phyloP scores from a whole-genome alignment of 208 protist species.

The Leishmania tarentolae region DNA sequence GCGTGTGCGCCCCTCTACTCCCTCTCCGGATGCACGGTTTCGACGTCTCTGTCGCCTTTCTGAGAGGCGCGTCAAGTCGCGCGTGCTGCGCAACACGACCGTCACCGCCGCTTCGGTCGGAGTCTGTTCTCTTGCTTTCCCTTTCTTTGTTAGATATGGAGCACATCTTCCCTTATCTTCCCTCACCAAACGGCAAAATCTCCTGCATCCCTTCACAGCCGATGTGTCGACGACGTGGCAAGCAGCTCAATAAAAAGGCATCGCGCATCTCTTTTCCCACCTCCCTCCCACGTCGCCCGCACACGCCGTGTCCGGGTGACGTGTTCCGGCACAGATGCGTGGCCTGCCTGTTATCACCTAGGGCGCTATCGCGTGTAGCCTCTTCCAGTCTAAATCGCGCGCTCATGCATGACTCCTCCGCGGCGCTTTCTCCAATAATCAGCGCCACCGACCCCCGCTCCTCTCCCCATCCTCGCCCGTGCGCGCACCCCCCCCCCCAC shows the following conservation, averaged over 20 bases:
- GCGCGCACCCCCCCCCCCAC: no score
- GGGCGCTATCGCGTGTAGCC: not conserved
- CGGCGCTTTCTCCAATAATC: no score
- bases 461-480: not conserved
- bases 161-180: not conserved
- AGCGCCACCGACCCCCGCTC: not conserved
- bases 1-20: not conserved
- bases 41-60: not conserved
- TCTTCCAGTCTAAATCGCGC: not conserved
- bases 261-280: not conserved
- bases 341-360: no score
- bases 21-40: not conserved
- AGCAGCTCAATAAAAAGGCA: not conserved
- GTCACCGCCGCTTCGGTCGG: no score
- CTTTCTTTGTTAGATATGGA: no score
- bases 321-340: no score
- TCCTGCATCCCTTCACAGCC: not conserved
- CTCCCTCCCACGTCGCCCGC: no score
- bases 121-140: no score
- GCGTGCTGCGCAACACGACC: no score
- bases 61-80: not conserved
- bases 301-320: no score
- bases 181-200: not conserved
- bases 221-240: not conserved
- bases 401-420: not conserved